Percentiles rank a stretch among this genome's conserved stretches.
phyloP scores from a whole-genome alignment of 352 stramenopile species.

The Pythium scleroteichum region DNA sequence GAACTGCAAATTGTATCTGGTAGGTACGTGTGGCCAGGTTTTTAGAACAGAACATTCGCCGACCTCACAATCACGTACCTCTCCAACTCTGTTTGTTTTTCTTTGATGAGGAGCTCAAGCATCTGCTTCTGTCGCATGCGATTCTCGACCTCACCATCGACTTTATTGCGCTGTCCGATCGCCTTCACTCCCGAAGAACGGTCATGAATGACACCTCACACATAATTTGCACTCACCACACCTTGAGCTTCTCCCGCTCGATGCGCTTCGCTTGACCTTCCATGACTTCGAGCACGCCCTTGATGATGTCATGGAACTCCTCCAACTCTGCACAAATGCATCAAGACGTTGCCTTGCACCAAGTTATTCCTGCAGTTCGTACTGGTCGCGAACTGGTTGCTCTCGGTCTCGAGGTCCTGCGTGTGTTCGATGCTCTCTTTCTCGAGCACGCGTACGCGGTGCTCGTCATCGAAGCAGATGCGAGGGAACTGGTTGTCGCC shows the following conservation, averaged over 20 bases:
- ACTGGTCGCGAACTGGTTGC: constrained; percentile 82
- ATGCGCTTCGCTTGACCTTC: constrained; percentile 78
- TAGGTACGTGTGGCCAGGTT: neutral
- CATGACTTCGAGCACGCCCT: constrained; percentile 77
- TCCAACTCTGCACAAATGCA: constrained; percentile 70
- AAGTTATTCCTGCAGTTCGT: too few relatives aligned
- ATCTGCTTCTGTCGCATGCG: constrained; percentile 79
- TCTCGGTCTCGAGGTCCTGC: constrained; percentile 79
- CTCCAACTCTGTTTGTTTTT: constrained; percentile 82
- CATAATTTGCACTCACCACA: constrained; percentile 7
- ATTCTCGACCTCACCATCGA: constrained; percentile 84
- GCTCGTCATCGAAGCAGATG: constrained; percentile 83
- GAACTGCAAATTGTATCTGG: constrained; percentile 72
- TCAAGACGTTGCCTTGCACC: constrained; percentile 1
- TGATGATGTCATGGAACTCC: constrained; percentile 83
- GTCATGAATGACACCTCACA: too few relatives aligned
- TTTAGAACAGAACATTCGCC: neutral
- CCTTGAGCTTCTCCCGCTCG: constrained; percentile 83
- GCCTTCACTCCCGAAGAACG: constrained; percentile 31
- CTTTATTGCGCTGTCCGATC: constrained; percentile 78
- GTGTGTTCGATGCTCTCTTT: constrained; percentile 76
- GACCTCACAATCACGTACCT: constrained; percentile 32
- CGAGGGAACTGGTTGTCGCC: constrained; percentile 71
- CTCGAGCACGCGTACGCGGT: constrained; percentile 77
- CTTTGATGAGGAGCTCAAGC: constrained; percentile 77